Base-by-base conservation (phyloP, 225 moss, liverwort and hornwort genomes). In the Pseudisothecium myosuroides region DNA sequence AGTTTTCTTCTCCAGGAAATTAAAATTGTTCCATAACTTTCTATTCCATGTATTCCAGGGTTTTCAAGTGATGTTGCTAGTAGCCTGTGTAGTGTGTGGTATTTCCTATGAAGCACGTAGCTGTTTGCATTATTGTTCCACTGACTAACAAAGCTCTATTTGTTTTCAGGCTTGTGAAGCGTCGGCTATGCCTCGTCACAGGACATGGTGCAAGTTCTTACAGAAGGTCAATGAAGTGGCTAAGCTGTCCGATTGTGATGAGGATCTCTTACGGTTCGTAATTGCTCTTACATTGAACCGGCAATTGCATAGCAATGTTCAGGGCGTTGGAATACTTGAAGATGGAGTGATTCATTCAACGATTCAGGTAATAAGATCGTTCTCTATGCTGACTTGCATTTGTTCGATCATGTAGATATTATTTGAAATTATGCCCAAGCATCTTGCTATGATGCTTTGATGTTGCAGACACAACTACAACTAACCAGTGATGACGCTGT, bases 261-360 rank as follows among this genome's bases (percentile, higher is more conserved):
- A 95, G 86, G 97, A 97, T 85, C 94, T 96, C 49, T 89, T 97
- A 65, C 95, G 91, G 50, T 92, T 96, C 39, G 94, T 97, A 85
- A 85, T 96, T 87, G 90, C 92, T 58, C 91, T 97, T 84, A 91
- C 94, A 61, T 88, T 92, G 90, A 89, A 92, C 87, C 88, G 88
- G 80, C 75, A 75, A 83, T 85, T 86, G 52, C 77, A 65, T 76
- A 77, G 72, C 55, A 43, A 86, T 83, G 80, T 59, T 77, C 82
- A 82, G 58, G 82, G 88, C 80, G 87, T 92, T 47, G 96, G 97
- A 60, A 89, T 86, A 62, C 84, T 96, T 39, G 88, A 93, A 87
- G 90, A 90, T 82, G 95, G 97, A 86, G 93, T 95, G 82, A 91
- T 97, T 87, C 92, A 92, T 92, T 90, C 97, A 62, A 91, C 94